A percentile compares a stretch with the other conserved stretches of the same genome.
phyloP scores from a whole-genome alignment of 495 filamentous ascomycete genomes.

The Podospora sp. region DNA sequence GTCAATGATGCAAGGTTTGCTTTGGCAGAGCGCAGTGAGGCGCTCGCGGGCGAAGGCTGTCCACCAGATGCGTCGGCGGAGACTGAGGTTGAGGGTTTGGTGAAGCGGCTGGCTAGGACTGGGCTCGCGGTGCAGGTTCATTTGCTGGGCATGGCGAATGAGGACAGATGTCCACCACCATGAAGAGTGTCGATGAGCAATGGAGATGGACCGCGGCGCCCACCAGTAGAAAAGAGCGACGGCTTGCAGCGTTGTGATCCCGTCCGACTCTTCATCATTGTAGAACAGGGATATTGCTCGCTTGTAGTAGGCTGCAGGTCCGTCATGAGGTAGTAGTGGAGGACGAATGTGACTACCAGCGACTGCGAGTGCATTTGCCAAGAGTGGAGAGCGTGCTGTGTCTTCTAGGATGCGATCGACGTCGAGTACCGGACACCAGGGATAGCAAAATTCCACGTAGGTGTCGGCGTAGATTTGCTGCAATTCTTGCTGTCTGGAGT shows the following conservation, averaged over 20 bases:
- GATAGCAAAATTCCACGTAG: constrained; percentile 39
- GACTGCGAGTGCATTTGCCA: constrained; percentile 42
- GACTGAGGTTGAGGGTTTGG: constrained; percentile 28
- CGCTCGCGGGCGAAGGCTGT: constrained; percentile 44
- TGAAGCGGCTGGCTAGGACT: constrained; percentile 19
- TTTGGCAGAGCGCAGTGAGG: constrained; percentile 41
- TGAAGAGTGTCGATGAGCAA: constrained; percentile 41
- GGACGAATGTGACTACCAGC: constrained; percentile 40
- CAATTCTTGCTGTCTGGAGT: constrained; percentile 35
- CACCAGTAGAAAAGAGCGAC: constrained; percentile 45
- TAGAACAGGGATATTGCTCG: constrained; percentile 37
- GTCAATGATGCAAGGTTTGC: constrained; percentile 42
- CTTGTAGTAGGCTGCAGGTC: constrained; percentile 40
- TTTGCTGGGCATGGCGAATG: constrained; percentile 43
- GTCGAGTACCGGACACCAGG: constrained; percentile 43
- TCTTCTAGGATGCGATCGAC: constrained; percentile 30
- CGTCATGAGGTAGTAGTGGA: constrained; percentile 40
- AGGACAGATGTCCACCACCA: constrained; percentile 47
- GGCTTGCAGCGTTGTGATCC: constrained; percentile 35
- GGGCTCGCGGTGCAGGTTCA: constrained; percentile 40
- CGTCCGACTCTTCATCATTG: constrained; percentile 38
- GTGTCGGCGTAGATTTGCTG: constrained; percentile 43
- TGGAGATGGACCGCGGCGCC: constrained; percentile 38
- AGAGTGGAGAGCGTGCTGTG: constrained; percentile 35
- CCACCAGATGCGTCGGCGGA: constrained; percentile 44